Base-by-base conservation (phyloP, 192 early-diverging fungal genomes). In the Cetraspora pellucida region DNA sequence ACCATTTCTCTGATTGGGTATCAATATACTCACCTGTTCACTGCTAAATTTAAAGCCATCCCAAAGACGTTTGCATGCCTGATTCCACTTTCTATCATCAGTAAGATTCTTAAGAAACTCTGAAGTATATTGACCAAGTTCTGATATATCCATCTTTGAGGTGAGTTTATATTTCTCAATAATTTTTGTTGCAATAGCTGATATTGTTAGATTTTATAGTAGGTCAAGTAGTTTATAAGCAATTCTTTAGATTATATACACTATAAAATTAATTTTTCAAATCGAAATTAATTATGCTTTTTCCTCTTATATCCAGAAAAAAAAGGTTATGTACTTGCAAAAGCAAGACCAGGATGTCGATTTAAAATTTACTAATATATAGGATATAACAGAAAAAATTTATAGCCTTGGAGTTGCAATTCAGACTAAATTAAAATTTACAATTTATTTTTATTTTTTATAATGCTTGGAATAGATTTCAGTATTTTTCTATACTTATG, bases 41-140 rank as follows among this genome's bases (percentile, higher is more conserved):
- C 31, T 31, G n/a, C 70, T 72, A 58, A 72, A 72, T 55, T 72
- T 72, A n/a, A 55, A 72, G 2, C 52, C 50, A 28, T 72, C 50
- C 7, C 28, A 4, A 13, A 72, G 70, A 16, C 70, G 52, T 37
- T 25, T 55, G 2, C 52, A 17, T 57, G 70, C 70, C 27, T 72
- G 70, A 57, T 57, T 31, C 70, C 70, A 31, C 28, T 72, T 72
- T 31, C 16, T 37, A 55, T 57, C 28, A 58, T 72, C 70, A 13
- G 70, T 57, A 69, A 69, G 44, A 23, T 69, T 43, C 14, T 69
- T 45, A 19, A 69, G 67, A 11, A 69, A 46, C 67, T 69, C 19
- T 19, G 44, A 69, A 19, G 67, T 45, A 69, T 69, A 69, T 27
- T 45, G 67, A 69, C 2, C 46, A 46, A 69, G 44, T 2, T 69